Conservation (phyloP, 257 asterid genomes). For the Phtheirospermum japonicum region DNA sequence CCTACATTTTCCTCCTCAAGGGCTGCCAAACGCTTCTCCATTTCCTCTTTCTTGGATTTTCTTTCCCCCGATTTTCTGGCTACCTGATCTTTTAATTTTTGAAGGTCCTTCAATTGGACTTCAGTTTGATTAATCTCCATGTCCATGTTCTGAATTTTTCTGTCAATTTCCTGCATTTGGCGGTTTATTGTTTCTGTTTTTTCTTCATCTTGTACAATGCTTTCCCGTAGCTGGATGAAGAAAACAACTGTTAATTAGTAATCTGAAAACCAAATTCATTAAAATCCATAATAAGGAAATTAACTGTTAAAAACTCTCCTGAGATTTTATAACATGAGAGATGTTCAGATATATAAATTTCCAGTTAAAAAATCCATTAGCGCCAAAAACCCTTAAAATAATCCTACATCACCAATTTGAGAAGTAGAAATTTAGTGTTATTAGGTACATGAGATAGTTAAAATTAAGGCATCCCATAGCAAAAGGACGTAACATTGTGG, state of each 20-base stretch:
- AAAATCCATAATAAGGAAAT: slow-evolving; percentile 26
- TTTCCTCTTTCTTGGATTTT: slow-evolving; percentile 71
- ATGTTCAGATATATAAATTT: neutral
- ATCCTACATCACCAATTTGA: slow-evolving; percentile 4
- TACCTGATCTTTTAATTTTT: slow-evolving; percentile 57
- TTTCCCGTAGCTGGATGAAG: slow-evolving; percentile 68
- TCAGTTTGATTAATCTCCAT: slow-evolving; percentile 70
- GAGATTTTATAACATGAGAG: slow-evolving; percentile 14
- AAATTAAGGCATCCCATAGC: neutral
- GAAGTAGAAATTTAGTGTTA: neutral
- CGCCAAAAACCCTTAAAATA: neutral
- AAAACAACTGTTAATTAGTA: slow-evolving; percentile 28
- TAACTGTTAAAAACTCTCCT: neutral
- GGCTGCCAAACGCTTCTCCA: slow-evolving; percentile 57
- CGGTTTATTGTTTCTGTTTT: slow-evolving; percentile 56
- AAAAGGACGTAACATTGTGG: neutral
- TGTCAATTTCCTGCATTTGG: slow-evolving; percentile 77
- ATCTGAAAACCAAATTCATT: slow-evolving; percentile 23
- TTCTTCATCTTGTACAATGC: slow-evolving; percentile 79
- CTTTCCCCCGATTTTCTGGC: slow-evolving; percentile 83
- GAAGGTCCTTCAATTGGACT: slow-evolving; percentile 61
- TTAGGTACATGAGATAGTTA: neutral
- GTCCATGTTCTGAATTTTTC: slow-evolving; percentile 57
- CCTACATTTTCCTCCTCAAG: slow-evolving; percentile 83
- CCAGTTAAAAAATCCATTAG: neutral